Base-by-base conservation (phyloP, 495 filamentous ascomycete species). In the Aspergillus taichungensis region DNA sequence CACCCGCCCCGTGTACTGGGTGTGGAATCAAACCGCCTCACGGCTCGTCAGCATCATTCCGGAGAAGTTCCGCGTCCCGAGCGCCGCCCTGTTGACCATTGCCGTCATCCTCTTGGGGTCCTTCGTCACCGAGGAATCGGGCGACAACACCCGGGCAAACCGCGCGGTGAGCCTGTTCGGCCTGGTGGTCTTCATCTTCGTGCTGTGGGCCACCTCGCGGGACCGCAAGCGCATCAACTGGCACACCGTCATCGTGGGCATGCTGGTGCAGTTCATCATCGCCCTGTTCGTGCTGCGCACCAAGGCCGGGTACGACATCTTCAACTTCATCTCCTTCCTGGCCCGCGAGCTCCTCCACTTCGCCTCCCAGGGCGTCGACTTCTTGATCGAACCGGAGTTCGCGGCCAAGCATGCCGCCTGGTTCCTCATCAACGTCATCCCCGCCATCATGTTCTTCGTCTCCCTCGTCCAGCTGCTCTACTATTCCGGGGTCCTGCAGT, bases 391-490 rank as follows among this genome's bases (percentile, higher is more conserved):
- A 29, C n/a, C 48, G 0, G 55, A 62, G 0, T 74, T 81, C 18
- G 51, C 62, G 1, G 29, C 64, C 11, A 47, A 56, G 1, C 63
- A 65, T 12, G 49, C 39, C 7, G 40, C 30, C 3, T 87, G 79
- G 78, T 94, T 94, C 74, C 65, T 95, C 24, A 68, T 79, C 40
- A 68, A 67, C 13, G 84, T 91, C 32, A 64, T 90, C 27, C 85
- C 87, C 0, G 79, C 89, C 37, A 90, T 95, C 60, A 84, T 94
- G 59, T 95, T 95, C 76, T 95, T 95, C 73, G 80, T 95, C 41
- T 76, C 88, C 5, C 67, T 95, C 6, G 84, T 94, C 13, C 85
- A 94, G 61, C 73, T 94, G 14, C 61, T 88, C 10, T 94, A 85
- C 68, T 82, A 92, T 68, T 69, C 74, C 55, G 82, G 81, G 5